Evolutionary conservation across 495 filamentous ascomycete genomes (phyloP), one percentile per base, ranked within the genome.

Genomic region (Trichoderma gamsii): DNA sequence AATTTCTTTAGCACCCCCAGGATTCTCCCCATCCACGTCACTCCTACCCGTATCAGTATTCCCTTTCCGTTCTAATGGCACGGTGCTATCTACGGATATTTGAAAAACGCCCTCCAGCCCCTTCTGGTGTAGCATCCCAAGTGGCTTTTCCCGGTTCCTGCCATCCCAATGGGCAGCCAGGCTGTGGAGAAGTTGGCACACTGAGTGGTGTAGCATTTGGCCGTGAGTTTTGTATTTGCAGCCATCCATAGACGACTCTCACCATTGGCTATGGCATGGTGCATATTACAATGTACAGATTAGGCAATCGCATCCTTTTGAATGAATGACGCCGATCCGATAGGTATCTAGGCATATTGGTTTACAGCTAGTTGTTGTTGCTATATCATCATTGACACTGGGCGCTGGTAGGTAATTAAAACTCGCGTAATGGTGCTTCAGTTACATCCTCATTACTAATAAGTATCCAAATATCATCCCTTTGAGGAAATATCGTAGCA

Each of bases 11-110:
- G 21, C 16, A 56, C 27, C 56, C 8, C 56, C 25, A 18, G 21
- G 27, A 11, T 21, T 29, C 2, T 23, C 27, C 27, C n/a, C 23
- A 61, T 32, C 25, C 27, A 2, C 3, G 27, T 7, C 56, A 27
- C 51, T 61, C 56, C 25, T 21, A 27, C 9, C 56, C 56, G 3
- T 38, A 38, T 61, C 11, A 15, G 56, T 21, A 11, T 16, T 18
- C 23, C 56, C 56, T 25, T 61, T 25, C 27, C 12, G 8, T 11
- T 32, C 56, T 9, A 32, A 61, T 61, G 27, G 8, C 56, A 61
- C 56, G 23, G 56, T 61, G 56, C 27, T 61, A 61, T 61, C 56
- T 21, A 61, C 56, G 27, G 56, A 29, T 61, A 61, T 29, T 61
- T 61, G 27, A 13, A 61, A 61, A 61, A 18, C 27, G 27, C 56